Evolutionary conservation across 2,329 filamentous ascomycete species (phyloP).

Genomic region (Aspergillus ochraceoroseus): DNA sequence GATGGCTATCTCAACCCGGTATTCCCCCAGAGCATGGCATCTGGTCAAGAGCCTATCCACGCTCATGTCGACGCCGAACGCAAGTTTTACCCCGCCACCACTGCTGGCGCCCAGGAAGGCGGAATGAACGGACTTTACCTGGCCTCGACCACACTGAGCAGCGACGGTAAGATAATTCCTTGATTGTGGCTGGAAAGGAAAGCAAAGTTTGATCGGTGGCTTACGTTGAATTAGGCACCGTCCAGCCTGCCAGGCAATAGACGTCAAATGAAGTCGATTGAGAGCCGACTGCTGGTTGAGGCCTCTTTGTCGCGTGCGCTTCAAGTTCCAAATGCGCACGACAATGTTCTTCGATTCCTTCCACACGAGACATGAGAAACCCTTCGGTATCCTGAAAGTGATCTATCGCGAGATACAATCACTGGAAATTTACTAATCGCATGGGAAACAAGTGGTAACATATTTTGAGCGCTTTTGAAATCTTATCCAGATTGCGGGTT

Average conservation of each 20-base stretch:
- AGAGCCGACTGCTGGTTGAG: constrained; percentile 57
- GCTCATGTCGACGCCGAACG: constrained; percentile 56
- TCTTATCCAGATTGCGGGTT: too few relatives aligned
- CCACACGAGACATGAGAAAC: too few relatives aligned
- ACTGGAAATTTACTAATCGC: too few relatives aligned
- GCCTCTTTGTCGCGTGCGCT: not conserved
- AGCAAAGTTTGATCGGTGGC: too few relatives aligned
- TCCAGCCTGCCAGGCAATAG: constrained; percentile 53
- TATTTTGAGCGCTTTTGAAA: too few relatives aligned
- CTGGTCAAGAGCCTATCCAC: constrained; percentile 66
- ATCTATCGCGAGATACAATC: too few relatives aligned
- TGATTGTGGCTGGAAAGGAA: too few relatives aligned
- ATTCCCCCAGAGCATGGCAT: constrained; percentile 61
- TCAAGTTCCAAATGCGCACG: not conserved
- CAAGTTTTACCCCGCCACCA: constrained; percentile 49
- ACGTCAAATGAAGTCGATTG: constrained; percentile 44
- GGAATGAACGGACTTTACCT: constrained; percentile 47
- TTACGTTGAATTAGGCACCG: too few relatives aligned
- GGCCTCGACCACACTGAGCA: constrained; percentile 45
- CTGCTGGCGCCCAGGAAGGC: constrained; percentile 39
- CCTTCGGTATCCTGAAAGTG: too few relatives aligned
- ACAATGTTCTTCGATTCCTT: not conserved
- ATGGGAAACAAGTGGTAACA: too few relatives aligned
- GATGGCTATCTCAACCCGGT: constrained; percentile 59
- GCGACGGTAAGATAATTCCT: constrained; percentile 48